phyloP scores from a whole-genome alignment of 2,329 filamentous ascomycete species.

The Dactylonectria estremocensis region DNA sequence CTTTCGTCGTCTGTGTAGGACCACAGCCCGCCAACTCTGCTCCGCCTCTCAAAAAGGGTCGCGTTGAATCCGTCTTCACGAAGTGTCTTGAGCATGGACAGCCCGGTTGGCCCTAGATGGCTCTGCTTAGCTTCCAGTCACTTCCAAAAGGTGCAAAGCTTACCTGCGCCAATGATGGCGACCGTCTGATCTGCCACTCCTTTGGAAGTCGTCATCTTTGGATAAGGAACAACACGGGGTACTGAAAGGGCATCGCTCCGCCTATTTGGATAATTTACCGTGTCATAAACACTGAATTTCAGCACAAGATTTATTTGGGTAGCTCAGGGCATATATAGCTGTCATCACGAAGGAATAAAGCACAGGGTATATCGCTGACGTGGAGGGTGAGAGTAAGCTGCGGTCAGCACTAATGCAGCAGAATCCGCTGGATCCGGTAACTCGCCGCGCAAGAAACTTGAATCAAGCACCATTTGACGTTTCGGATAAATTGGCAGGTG shows the following conservation, averaged over 20 bases:
- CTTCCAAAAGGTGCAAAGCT: not conserved
- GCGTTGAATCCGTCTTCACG: slow-evolving; percentile 61
- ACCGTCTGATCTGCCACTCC: slow-evolving; percentile 48
- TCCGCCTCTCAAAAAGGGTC: slow-evolving; percentile 57
- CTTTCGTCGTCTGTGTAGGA: slow-evolving; percentile 55
- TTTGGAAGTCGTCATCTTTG: slow-evolving; percentile 6
- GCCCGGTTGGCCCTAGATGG: slow-evolving; percentile 46
- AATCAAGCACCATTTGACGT: too few species aligned
- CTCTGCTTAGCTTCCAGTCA: not conserved
- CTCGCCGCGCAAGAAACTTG: too few species aligned
- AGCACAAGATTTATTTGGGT: not conserved
- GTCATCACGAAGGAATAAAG: too few species aligned
- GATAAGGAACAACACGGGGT: not conserved
- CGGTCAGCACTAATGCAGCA: too few species aligned
- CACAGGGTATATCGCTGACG: too few species aligned
- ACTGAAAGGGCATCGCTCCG: not conserved
- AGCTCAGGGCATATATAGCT: too few species aligned
- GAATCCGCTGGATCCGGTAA: too few species aligned
- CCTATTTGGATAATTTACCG: not conserved
- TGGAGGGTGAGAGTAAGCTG: too few species aligned
- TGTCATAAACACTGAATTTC: too few species aligned
- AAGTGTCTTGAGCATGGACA: slow-evolving; percentile 57
- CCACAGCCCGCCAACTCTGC: slow-evolving; percentile 61
- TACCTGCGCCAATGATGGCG: slow-evolving; percentile 22
- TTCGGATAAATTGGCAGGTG: too few species aligned